phyloP scores from a whole-genome alignment of 1,284 basidiomycete genomes.

The Agaricales sp. region DNA sequence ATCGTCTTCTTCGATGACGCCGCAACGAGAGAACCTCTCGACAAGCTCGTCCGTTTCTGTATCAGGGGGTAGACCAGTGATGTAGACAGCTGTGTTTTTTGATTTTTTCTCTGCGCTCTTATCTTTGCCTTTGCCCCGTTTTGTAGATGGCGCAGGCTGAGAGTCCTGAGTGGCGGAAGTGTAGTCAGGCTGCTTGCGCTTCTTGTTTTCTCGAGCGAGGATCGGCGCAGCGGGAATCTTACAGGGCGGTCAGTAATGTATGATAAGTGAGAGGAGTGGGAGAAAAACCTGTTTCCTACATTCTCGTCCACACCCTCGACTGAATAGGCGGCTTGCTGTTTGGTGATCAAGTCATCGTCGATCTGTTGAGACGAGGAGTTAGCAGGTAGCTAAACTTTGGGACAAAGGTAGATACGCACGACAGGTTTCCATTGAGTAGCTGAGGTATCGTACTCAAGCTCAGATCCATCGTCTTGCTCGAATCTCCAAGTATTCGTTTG shows the following conservation, averaged over 20 bases:
- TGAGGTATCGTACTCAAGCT: conserved; percentile 77
- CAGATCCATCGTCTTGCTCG: conserved; percentile 81
- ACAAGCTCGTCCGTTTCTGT: conserved; percentile 69
- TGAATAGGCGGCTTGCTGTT: conserved; percentile 90
- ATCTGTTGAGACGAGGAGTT: conserved; percentile 32
- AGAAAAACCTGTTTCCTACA: conserved; percentile 32
- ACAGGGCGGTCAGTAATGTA: conserved; percentile 13
- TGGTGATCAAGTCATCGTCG: conserved; percentile 73
- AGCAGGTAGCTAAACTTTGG: conserved; percentile 3
- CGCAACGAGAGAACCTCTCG: conserved; percentile 81
- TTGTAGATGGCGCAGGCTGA: conserved; percentile 42
- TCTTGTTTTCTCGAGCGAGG: conserved; percentile 69
- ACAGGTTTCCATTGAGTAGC: conserved; percentile 76
- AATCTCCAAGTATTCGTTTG: conserved; percentile 74
- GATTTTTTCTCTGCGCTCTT: conserved; percentile 47
- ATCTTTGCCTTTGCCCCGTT: conserved; percentile 49
- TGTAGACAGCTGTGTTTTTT: conserved; percentile 90
- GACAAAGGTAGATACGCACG: conserved; percentile 37
- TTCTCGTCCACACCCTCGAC: conserved; percentile 86
- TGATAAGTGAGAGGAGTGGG: conserved; percentile 13
- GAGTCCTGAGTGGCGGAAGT: conserved; percentile 43
- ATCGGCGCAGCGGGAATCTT: conserved; percentile 82
- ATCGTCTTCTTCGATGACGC: conserved; percentile 88
- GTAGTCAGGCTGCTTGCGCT: conserved; percentile 72
- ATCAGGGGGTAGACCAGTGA: conserved; percentile 78